Base-by-base conservation (phyloP, 257 asterid genomes). In the Penstemon eatonii region DNA sequence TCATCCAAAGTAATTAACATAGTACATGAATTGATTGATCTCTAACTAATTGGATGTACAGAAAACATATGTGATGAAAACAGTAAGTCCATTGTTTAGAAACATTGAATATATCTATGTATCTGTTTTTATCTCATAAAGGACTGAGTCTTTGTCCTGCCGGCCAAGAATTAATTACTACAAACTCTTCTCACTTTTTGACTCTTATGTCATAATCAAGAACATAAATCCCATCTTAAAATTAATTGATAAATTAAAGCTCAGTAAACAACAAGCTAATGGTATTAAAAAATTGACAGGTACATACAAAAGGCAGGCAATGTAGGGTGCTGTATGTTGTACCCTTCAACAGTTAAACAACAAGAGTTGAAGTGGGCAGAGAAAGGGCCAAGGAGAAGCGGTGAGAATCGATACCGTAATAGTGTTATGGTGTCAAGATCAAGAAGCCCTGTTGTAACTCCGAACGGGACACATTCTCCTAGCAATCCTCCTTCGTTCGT, bases 301-400 rank as follows among this genome's bases (percentile, higher is more conserved):
- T 90, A 90, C 75, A 90, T 87, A 51, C 66, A 78, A 12, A 80
- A 40, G 69, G 96, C 96, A 12, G 96, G 95, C 38, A 61, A 66
- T 15, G 45, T 81, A 0, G 93, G 94, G 7, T 90, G 91, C 46
- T 90, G 93, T 68, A 73, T 82, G 84, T 88, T 90, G n/a, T 90
- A 86, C 60, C 63, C 86, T 0, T 84, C 85, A 2, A 42, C 38
- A 8, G 85, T 83, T 71, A 90, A 86, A 69, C 96, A 82, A 55
- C 93, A 90, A 60, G 96, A 90, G 73, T 84, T 90, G 18, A 80
- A 73, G 78, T 90, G 96, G 95, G 95, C 90, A 5, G 96, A 90
- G 82, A 87, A 76, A 66, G 95, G 96, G 13, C 81, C 95, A 1
- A 78, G 87, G 72, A 74, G 83, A 66, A 79, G 77, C 63, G 85